Base-by-base conservation (phyloP, 1,284 basidiomycete species). In the Irpex sp. region DNA sequence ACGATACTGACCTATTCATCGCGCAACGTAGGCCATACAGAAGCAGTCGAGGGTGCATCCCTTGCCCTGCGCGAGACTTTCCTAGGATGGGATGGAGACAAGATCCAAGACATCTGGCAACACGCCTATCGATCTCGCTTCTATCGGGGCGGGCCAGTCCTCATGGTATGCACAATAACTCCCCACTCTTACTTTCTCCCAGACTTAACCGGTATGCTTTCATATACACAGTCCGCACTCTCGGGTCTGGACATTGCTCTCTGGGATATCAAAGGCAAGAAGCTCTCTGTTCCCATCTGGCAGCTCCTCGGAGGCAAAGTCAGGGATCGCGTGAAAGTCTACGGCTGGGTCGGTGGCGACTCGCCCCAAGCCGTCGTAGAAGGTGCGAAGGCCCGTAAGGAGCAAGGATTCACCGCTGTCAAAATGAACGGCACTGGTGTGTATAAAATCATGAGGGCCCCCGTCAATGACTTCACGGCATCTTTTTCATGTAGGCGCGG, bases 241-340 rank as follows among this genome's bases (percentile, higher is more conserved):
- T 88, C 83, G 5, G 80, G 84, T 13, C 66, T 83, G 19, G 82
- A 83, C 66, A 84, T 84, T 61, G 81, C 83, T 0, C 74, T 86
- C 1, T 84, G 83, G 90, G 90, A 92, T 70, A 89, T 93, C 77
- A 92, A 92, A 71, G 90, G 90, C 35, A 92, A 91, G 75, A 86
- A 84, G 35, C 80, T 92, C 7, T 87, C 87, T 31, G 89, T 92
- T 1, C 90, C 90, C 0, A 76, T 93, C 5, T 91, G 86, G 84
- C 85, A 89, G 72, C 78, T 93, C 1, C 81, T 92, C 1, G 90
- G 90, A 7, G 91, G 89, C 9, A 88, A 87, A 70, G 87, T 92
- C 21, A 80, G 84, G 60, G 81, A 86, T 67, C 76, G 78, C 15
- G 72, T 86, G 61, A 81, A 80, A 63, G 85, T 88, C 5, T 88